Evolutionary conservation across 2,329 filamentous ascomycete genomes (phyloP), one percentile per base, ranked within the genome.

Genomic region (Xylariaceae sp.): DNA sequence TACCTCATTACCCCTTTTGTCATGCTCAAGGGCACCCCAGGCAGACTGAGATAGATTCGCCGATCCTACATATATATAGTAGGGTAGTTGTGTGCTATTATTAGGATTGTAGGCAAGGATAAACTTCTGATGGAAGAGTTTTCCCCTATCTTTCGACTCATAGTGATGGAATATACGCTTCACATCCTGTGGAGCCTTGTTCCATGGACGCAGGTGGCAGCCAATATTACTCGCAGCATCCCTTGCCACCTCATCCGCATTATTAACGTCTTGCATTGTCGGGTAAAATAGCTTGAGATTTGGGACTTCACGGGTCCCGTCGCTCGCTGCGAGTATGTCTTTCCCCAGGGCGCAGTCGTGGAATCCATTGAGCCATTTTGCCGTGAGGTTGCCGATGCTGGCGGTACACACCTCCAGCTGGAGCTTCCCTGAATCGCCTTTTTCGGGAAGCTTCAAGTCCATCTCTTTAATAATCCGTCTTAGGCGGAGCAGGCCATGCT

Each of bases 41-140:
- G 67, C 65, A 2, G 66, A 62, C 12, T 63, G 59, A 1, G 64
- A 65, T 11, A 69, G 43, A 29, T 66, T 68, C 2, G 67, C 66
- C 6, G 67, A 69, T 29, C 67, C 67, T n/a, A 69, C 31, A 19
- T 69, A 69, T 24, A 65, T n/a, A 28, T 63, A 69, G 46, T 65
- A 60, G 8, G 65, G 67, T 6, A 34, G 14, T 9, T 48, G 46
- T 12, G 45, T 45, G 5, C 3, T 37, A 16, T 52, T 33, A 9
- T 14, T 12, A 8, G 56, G 56, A 33, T 67, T 56, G 39, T 64
- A 65, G 2, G 64, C 62, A 12, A 68, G 37, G 3, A 68, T 64
- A 6, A 67, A 21, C 33, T 68, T 68, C 48, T 69, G 65, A 29
- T 67, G 66, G 28, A 68, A 67, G 1, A 68, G 58, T 1, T 60